phyloP scores from a whole-genome alignment of 2,329 filamentous ascomycete genomes.

The Colletotrichum tanaceti region DNA sequence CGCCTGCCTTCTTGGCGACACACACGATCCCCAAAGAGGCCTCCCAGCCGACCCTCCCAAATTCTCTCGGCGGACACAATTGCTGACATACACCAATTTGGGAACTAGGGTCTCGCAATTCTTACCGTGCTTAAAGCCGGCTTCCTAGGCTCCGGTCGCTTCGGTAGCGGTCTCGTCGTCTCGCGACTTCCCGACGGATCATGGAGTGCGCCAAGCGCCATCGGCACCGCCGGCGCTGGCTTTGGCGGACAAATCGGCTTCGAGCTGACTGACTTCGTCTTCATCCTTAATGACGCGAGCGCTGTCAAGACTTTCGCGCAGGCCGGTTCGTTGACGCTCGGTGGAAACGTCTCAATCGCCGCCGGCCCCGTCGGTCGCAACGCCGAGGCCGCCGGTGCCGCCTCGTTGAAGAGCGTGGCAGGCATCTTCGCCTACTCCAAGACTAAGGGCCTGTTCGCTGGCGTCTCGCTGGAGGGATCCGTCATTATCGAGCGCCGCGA shows the following conservation, averaged over 20 bases:
- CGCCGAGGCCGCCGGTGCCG: conserved; percentile 94
- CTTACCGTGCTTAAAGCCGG: conserved; percentile 89
- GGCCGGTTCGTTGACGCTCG: conserved; percentile 88
- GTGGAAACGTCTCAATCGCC: conserved; percentile 95
- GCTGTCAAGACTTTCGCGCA: conserved; percentile 96
- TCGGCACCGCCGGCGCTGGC: conserved; percentile 82
- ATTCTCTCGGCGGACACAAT: neutral
- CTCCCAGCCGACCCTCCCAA: conserved; percentile 6
- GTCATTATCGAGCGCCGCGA: conserved; percentile 95
- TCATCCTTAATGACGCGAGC: conserved; percentile 91
- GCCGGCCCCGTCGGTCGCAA: conserved; percentile 94
- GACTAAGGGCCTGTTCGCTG: conserved; percentile 96
- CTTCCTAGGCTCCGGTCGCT: conserved; percentile 84
- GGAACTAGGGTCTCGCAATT: conserved; percentile 77
- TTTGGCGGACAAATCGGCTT: conserved; percentile 90
- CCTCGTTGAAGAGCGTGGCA: conserved; percentile 87
- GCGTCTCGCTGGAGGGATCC: conserved; percentile 92
- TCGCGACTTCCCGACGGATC: conserved; percentile 80
- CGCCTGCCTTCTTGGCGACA: conserved; percentile 22
- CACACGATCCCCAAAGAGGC: conserved; percentile 14
- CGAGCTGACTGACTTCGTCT: conserved; percentile 94
- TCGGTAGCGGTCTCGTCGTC: conserved; percentile 85
- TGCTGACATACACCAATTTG: conserved; percentile 32
- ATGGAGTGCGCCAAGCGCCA: conserved; percentile 86
- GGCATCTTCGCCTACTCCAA: conserved; percentile 98